Conservation (phyloP, 805 yeast species). For the Brettanomyces bruxellensis region DNA sequence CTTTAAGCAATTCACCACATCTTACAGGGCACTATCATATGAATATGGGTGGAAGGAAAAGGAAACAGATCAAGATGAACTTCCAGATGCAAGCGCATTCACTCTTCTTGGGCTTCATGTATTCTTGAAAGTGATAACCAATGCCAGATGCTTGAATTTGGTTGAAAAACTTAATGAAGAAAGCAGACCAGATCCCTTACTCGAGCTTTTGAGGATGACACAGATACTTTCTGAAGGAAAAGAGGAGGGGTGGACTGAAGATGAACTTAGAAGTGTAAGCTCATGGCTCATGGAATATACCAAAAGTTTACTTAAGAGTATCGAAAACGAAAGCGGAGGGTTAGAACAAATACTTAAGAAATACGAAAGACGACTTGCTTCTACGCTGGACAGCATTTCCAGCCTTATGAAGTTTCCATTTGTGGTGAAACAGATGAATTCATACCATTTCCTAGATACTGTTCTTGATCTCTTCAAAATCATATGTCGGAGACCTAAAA, state of each 20-base stretch:
- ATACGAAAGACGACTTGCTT: constrained; percentile 12
- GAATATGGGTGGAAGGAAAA: neutral
- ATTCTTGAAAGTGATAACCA: neutral
- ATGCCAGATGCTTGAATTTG: neutral
- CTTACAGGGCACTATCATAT: neutral
- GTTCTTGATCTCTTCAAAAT: constrained; percentile 29
- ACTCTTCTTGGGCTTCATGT: neutral
- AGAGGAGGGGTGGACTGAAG: constrained; percentile 28
- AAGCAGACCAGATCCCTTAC: neutral
- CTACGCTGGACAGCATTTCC: constrained; percentile 32
- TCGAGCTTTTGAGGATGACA: neutral
- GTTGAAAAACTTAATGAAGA: neutral
- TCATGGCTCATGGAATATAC: constrained; percentile 33
- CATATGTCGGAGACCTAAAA: constrained; percentile 33
- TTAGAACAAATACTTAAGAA: constrained; percentile 4
- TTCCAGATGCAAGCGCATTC: neutral
- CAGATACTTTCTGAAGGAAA: constrained; percentile 20
- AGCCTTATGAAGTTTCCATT: constrained; percentile 32
- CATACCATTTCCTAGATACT: constrained; percentile 28
- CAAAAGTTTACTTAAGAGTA: constrained; percentile 11
- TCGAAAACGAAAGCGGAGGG: constrained; percentile 1
- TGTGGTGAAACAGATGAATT: constrained; percentile 31
- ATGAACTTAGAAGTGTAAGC: constrained; percentile 28
- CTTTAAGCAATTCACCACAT: neutral
- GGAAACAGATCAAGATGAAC: neutral